These are phyloP conservation scores for Podospora sp. DNA, from an alignment of 495 filamentous ascomycete species.

Conservation along the genomic window DNA sequence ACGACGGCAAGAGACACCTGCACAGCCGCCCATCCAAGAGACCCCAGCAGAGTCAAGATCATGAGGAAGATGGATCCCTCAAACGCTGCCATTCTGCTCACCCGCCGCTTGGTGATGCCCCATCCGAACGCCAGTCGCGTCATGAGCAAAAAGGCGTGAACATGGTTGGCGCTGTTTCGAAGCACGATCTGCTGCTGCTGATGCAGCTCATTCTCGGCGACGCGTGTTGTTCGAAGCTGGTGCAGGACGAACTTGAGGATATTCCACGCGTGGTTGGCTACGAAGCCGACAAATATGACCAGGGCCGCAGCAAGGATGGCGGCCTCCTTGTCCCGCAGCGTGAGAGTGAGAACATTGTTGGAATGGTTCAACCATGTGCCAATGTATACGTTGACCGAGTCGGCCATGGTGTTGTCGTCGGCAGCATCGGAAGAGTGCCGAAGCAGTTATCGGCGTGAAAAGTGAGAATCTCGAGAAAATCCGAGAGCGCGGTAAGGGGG, in stretches of 20 bases:
- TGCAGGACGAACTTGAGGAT: neutral
- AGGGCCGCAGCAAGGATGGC: slow-evolving; percentile 1
- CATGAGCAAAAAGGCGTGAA: neutral
- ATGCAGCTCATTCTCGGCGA: neutral
- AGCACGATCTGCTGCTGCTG: slow-evolving; percentile 2
- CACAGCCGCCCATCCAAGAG: neutral
- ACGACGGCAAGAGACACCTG: neutral
- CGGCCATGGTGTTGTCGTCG: neutral
- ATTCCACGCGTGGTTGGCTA: neutral
- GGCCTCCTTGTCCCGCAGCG: slow-evolving; percentile 4
- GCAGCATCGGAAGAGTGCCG: neutral
- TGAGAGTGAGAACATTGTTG: neutral
- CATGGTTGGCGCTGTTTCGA: slow-evolving; percentile 2
- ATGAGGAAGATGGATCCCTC: neutral
- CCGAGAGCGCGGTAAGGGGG: no score
- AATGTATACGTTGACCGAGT: neutral
- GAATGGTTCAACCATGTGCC: slow-evolving; percentile 2
- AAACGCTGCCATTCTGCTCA: neutral
- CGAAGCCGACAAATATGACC: slow-evolving; percentile 8
- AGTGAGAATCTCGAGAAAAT: no score
- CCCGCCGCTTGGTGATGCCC: neutral
- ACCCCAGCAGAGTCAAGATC: neutral
- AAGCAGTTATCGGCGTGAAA: no score
- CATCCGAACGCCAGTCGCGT: neutral
- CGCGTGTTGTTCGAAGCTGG: neutral